A percentile compares a stretch with the other conserved stretches of the same genome.
phyloP scores from a whole-genome alignment of 148 eudicot genomes.

The Camellia japonica region DNA sequence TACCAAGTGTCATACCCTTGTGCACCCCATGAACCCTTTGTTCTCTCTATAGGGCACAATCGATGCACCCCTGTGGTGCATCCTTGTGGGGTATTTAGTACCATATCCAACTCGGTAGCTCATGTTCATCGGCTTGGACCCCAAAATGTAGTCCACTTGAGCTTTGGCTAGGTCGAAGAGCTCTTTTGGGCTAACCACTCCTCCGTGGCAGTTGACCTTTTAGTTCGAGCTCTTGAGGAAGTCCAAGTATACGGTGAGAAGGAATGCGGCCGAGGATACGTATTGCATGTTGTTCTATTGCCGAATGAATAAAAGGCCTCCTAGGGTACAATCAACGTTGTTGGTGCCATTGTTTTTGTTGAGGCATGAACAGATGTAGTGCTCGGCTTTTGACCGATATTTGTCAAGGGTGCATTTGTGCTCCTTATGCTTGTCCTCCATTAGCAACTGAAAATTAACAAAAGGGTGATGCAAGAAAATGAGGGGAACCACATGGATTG shows the following conservation, averaged over 20 bases:
- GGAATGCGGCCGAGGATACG: conserved; percentile 57
- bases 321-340: conserved; percentile 65
- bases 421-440: conserved; percentile 38
- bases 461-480: background rate
- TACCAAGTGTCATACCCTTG: conserved; percentile 89
- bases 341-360: conserved; percentile 50
- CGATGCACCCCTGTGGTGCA: conserved; percentile 91
- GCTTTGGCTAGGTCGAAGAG: conserved; percentile 51
- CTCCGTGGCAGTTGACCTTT: conserved; percentile 30
- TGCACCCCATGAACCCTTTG: conserved; percentile 85
- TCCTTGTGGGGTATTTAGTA: conserved; percentile 46
- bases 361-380: conserved; percentile 68
- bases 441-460: conserved; percentile 40
- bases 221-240: conserved; percentile 39
- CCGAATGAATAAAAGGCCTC: conserved; percentile 68
- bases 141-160: conserved; percentile 78
- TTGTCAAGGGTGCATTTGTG: conserved; percentile 34
- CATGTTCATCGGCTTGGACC: conserved; percentile 69
- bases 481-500: too few species aligned
- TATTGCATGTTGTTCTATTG: conserved; percentile 99
- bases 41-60: conserved; percentile 60
- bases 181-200: conserved; percentile 30
- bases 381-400: conserved; percentile 59
- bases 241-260: conserved; percentile 60
- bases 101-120: conserved; percentile 88